These are phyloP conservation scores for Cutaneotrichosporon sp. DNA, from an alignment of 1,284 basidiomycete genomes.

Conservation along the genomic window DNA sequence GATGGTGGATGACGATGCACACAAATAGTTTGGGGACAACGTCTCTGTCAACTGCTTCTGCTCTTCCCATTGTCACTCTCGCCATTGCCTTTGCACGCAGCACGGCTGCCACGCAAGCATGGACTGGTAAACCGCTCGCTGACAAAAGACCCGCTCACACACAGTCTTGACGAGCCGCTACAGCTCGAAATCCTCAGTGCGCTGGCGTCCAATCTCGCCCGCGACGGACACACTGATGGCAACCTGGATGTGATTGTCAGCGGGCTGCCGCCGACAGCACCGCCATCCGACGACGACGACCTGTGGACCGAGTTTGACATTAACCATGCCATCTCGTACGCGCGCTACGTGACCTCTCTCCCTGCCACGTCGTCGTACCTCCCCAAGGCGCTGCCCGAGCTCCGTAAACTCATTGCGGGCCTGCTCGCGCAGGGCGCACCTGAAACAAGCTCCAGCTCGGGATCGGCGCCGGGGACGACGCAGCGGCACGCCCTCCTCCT, in stretches of 20 bases:
- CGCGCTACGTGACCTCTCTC: constrained; percentile 39
- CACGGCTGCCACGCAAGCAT: constrained; percentile 15
- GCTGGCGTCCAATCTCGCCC: constrained; percentile 23
- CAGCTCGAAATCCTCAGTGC: constrained; percentile 43
- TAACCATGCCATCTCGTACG: constrained; percentile 45
- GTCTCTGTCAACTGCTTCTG: neutral
- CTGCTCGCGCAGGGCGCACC: constrained; percentile 25
- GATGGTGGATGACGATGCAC: too few species aligned
- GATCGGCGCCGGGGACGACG: constrained; percentile 15
- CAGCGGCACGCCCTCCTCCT: constrained; percentile 29
- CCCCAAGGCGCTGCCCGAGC: constrained; percentile 18
- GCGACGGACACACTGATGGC: neutral
- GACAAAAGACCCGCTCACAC: too few species aligned
- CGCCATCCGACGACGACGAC: constrained; percentile 26
- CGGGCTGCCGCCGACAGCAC: constrained; percentile 22
- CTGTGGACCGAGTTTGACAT: constrained; percentile 39
- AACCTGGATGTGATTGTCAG: constrained; percentile 21
- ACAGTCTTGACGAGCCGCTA: constrained; percentile 44
- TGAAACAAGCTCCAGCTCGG: constrained; percentile 1
- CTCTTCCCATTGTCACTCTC: neutral
- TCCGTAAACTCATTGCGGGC: constrained; percentile 29
- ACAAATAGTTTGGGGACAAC: too few species aligned
- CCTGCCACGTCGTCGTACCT: constrained; percentile 12
- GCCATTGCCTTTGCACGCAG: neutral
- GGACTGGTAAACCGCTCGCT: constrained; percentile 42